phyloP scores from a whole-genome alignment of 2,329 filamentous ascomycete genomes.

The Aspergillus sp. region DNA sequence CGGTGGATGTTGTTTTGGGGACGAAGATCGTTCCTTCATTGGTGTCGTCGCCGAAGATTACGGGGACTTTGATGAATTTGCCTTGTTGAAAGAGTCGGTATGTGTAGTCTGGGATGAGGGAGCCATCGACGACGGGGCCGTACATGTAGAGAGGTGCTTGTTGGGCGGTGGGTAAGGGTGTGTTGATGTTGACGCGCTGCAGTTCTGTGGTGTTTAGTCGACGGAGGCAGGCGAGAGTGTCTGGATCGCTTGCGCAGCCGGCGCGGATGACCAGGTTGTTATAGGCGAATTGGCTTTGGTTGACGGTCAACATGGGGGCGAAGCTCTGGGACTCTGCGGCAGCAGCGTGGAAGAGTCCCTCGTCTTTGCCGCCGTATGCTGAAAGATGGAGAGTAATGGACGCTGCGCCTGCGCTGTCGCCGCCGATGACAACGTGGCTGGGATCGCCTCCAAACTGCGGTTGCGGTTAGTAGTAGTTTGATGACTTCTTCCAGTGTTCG shows the following conservation, averaged over 20 bases:
- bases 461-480: not conserved
- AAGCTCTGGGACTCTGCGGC: conserved; percentile 59
- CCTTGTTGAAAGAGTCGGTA: conserved; percentile 52
- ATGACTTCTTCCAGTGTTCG: conserved; percentile 1
- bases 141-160: conserved; percentile 53
- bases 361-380: conserved; percentile 52
- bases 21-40: conserved; percentile 68
- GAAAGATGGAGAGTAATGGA: conserved; percentile 67
- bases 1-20: conserved; percentile 51
- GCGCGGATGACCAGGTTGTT: conserved; percentile 54
- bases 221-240: conserved; percentile 55
- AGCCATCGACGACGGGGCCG: conserved; percentile 53
- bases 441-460: conserved; percentile 69
- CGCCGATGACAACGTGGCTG: conserved; percentile 67
- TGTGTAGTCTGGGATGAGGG: conserved; percentile 55
- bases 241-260: conserved; percentile 42
- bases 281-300: conserved; percentile 55
- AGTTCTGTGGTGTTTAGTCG: conserved; percentile 46
- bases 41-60: conserved; percentile 61
- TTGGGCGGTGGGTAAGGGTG: conserved; percentile 49
- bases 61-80: conserved; percentile 55
- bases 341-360: conserved; percentile 55
- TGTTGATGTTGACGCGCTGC: conserved; percentile 50
- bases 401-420: conserved; percentile 66
- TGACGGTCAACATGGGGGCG: conserved; percentile 50